Base-by-base conservation (phyloP, 2,329 filamentous ascomycete species). In the Verticillium longisporum region DNA sequence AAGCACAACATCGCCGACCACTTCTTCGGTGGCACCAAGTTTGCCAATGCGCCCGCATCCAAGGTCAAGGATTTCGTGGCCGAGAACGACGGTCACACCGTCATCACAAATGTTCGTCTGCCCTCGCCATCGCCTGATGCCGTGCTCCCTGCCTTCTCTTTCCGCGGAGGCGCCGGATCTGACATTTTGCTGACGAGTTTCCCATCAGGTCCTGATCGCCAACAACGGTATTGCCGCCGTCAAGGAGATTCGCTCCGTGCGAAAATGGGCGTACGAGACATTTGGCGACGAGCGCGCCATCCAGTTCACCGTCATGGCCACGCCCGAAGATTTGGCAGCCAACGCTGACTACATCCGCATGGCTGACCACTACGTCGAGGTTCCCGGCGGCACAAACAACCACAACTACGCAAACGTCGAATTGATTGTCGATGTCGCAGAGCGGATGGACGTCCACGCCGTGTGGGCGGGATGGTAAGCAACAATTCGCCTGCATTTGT, bases 341-440 rank as follows among this genome's bases (percentile, higher is more conserved):
- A 99, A 99, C 76, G 95, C 95, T 68, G 95, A 99, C 79, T 99
- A 99, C 80, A 99, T 99, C 75, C 88, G 95, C 75, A 98, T 99
- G 95, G 95, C 95, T 37, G 95, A 99, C 79, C 92, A 97, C 83
- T 99, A 99, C 76, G 95, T 99, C 69, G 95, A 99, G 80, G 94
- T 99, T 64, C 95, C 95, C 37, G 95, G 95, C 72, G 95, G 95
- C 73, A 99, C 95, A 65, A 99, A 99, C 82, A 99, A 99, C 85
- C 97, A 99, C 88, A 99, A 99, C 79, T 99, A 99, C 78, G 95
- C 95, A 79, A 99, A 99, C 75, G 95, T 99, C 63, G 95, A 99
- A 81, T 84, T 99, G 74, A 99, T 99, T 77, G 95, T 99, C 67
- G 95, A 99, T 80, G 88, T 99, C 74, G 95, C 95, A 32, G 95